A percentile compares a stretch with the other conserved stretches of the same genome.
These are phyloP conservation scores for Knoxdaviesia capensis DNA, from an alignment of 2,329 filamentous ascomycete genomes.

Conservation along the genomic window DNA sequence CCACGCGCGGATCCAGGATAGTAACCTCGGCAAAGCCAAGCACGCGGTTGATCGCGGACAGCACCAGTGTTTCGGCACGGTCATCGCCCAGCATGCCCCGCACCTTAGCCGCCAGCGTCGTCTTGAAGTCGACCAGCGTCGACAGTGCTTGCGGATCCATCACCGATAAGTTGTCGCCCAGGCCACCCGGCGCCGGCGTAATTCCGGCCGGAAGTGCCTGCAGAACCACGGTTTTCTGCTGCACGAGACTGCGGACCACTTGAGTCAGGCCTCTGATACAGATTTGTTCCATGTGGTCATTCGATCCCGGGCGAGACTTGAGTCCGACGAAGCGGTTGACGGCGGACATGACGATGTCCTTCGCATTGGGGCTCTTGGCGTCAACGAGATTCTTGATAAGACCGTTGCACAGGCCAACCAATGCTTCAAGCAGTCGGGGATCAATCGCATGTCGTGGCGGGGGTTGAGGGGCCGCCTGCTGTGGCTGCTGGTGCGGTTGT, in stretches of 20 bases:
- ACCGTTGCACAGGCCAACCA: conserved; percentile 25
- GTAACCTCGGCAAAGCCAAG: conserved; percentile 25
- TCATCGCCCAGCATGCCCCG: conserved; percentile 17
- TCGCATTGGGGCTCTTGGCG: conserved; percentile 19
- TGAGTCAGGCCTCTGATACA: conserved; percentile 21
- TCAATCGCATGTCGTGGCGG: conserved; percentile 18
- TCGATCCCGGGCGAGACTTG: conserved; percentile 21
- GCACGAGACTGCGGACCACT: conserved; percentile 21
- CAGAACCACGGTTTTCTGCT: conserved; percentile 6
- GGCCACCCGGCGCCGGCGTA: conserved; percentile 3
- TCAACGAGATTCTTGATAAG: conserved; percentile 24
- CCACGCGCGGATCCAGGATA: conserved; percentile 14
- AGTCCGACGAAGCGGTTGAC: conserved; percentile 29
- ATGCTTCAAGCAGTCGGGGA: conserved; percentile 19
- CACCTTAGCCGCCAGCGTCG: conserved; percentile 20
- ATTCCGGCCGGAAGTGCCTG: background rate
- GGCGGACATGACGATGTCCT: conserved; percentile 30
- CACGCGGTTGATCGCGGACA: conserved; percentile 29
- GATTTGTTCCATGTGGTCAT: conserved; percentile 25
- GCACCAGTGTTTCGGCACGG: conserved; percentile 23
- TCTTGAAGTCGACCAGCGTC: conserved; percentile 23
- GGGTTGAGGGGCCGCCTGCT: conserved; percentile 1
- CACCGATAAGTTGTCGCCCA: conserved; percentile 9
- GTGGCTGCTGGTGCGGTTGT: conserved; percentile 3
- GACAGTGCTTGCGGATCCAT: conserved; percentile 20